Percentiles rank a stretch among this genome's conserved stretches.
Conservation (phyloP, 2,329 filamentous ascomycete species). For the Ophiostoma australiae region DNA sequence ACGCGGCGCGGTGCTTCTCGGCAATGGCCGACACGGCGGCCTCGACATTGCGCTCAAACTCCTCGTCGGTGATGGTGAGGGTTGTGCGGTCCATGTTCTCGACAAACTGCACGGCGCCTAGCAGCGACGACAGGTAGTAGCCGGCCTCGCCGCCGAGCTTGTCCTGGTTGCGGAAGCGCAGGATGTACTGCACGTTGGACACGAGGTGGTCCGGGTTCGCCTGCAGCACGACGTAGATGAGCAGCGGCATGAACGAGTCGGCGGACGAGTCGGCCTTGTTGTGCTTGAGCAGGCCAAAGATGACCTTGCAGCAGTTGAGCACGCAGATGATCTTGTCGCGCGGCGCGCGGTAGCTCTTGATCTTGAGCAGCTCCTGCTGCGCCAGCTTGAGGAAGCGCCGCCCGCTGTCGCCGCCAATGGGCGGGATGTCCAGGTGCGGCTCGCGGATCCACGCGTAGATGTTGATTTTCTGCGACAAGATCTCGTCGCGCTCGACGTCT, state of each 20-base stretch:
- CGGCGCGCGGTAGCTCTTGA: constrained; percentile 94
- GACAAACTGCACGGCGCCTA: constrained; percentile 94
- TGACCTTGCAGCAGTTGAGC: constrained; percentile 98
- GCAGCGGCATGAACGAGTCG: constrained; percentile 88
- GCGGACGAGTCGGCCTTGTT: constrained; percentile 91
- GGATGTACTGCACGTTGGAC: constrained; percentile 96
- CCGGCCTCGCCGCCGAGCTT: constrained; percentile 96
- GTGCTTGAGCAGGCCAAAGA: constrained; percentile 90
- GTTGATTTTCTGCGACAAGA: constrained; percentile 92
- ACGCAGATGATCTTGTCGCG: constrained; percentile 98
- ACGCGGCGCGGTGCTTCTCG: constrained; percentile 67
- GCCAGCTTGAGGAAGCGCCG: constrained; percentile 82
- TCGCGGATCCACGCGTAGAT: constrained; percentile 96
- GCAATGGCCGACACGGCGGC: constrained; percentile 92
- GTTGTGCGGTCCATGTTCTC: constrained; percentile 93
- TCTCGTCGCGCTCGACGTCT: constrained; percentile 91
- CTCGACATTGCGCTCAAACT: constrained; percentile 96
- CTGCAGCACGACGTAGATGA: constrained; percentile 93
- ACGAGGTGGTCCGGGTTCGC: constrained; percentile 93
- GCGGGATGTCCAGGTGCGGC: constrained; percentile 86
- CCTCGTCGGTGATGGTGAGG: constrained; percentile 86
- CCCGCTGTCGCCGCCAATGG: constrained; percentile 76
- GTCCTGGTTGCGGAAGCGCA: constrained; percentile 94
- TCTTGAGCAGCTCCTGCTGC: constrained; percentile 91
- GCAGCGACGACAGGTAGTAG: constrained; percentile 93